Evolutionary conservation across 306 rosid genomes (phyloP).

Genomic region (Prosopis cineraria): DNA sequence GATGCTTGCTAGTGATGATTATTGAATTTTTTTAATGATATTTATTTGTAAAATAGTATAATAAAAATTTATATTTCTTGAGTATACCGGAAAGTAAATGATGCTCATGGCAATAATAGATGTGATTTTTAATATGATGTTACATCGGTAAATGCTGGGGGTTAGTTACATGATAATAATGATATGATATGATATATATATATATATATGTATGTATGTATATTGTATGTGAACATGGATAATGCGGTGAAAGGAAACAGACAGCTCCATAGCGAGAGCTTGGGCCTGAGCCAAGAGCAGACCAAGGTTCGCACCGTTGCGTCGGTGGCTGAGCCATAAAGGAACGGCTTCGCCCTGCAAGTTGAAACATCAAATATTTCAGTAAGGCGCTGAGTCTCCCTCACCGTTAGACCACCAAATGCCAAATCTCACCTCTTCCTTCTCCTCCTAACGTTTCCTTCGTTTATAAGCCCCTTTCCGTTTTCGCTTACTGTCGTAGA

Average conservation of each 20-base stretch:
- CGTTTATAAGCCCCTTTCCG: slow-evolving; percentile 30
- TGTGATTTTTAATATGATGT: too few relatives aligned
- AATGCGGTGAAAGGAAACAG: not conserved
- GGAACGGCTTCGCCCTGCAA: not conserved
- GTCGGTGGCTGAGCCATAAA: slow-evolving; percentile 12
- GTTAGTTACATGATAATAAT: too few relatives aligned
- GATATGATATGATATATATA: too few relatives aligned
- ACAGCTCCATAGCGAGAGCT: not conserved
- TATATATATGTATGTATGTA: too few relatives aligned
- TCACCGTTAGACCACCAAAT: slow-evolving; percentile 30
- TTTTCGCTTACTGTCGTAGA: not conserved
- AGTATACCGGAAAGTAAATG: too few relatives aligned
- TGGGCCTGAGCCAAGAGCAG: not conserved
- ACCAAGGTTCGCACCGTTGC: not conserved
- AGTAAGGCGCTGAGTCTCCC: slow-evolving; percentile 45
- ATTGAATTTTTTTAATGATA: too few relatives aligned
- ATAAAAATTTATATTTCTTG: too few relatives aligned
- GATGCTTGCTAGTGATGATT: too few relatives aligned
- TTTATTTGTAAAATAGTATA: too few relatives aligned
- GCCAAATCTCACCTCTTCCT: not conserved
- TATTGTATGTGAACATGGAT: too few relatives aligned
- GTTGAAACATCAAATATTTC: slow-evolving; percentile 42
- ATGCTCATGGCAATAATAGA: too few relatives aligned
- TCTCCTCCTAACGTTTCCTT: not conserved
- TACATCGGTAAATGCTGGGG: too few relatives aligned